A percentile compares a stretch with the other conserved stretches of the same genome.
Conservation (phyloP, 1,284 basidiomycete species). For the Ceratobasidium sp. region DNA sequence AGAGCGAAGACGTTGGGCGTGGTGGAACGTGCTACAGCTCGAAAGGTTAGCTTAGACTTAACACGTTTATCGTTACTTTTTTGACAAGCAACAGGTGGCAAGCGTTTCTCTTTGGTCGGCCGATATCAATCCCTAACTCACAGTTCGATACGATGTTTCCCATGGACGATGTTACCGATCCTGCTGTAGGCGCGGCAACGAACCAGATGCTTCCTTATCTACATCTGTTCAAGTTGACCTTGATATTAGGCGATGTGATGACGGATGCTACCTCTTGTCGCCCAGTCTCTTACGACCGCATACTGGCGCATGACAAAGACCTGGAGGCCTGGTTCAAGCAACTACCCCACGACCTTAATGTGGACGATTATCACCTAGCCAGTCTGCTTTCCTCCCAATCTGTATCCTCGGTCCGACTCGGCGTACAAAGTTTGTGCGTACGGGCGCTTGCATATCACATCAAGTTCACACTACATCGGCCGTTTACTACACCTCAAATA, state of each 20-base stretch:
- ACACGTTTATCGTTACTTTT: background rate
- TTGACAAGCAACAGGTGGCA: slow-evolving; percentile 69
- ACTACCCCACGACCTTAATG: slow-evolving; percentile 73
- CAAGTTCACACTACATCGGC: slow-evolving; percentile 81
- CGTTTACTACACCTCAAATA: slow-evolving; percentile 62
- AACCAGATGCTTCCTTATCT: slow-evolving; percentile 67
- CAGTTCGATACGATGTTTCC: slow-evolving; percentile 81
- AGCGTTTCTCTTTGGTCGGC: slow-evolving; percentile 84
- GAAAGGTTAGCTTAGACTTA: slow-evolving; percentile 64
- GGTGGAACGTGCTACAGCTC: slow-evolving; percentile 83
- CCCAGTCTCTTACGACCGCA: slow-evolving; percentile 74
- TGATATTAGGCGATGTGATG: slow-evolving; percentile 83
- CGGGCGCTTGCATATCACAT: slow-evolving; percentile 79
- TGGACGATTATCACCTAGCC: slow-evolving; percentile 77
- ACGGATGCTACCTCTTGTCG: slow-evolving; percentile 80
- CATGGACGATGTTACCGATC: slow-evolving; percentile 53
- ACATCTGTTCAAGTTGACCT: slow-evolving; percentile 76
- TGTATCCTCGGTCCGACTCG: slow-evolving; percentile 64
- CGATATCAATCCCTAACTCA: slow-evolving; percentile 73
- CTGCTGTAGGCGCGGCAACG: slow-evolving; percentile 16
- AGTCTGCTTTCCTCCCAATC: slow-evolving; percentile 68
- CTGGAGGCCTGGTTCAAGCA: slow-evolving; percentile 76
- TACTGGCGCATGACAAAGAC: slow-evolving; percentile 73
- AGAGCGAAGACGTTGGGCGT: slow-evolving; percentile 81
- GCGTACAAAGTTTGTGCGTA: slow-evolving; percentile 80